These are phyloP conservation scores for Ananas comosus DNA, from an alignment of 176 grass and related monocot genomes.

Conservation along the genomic window DNA sequence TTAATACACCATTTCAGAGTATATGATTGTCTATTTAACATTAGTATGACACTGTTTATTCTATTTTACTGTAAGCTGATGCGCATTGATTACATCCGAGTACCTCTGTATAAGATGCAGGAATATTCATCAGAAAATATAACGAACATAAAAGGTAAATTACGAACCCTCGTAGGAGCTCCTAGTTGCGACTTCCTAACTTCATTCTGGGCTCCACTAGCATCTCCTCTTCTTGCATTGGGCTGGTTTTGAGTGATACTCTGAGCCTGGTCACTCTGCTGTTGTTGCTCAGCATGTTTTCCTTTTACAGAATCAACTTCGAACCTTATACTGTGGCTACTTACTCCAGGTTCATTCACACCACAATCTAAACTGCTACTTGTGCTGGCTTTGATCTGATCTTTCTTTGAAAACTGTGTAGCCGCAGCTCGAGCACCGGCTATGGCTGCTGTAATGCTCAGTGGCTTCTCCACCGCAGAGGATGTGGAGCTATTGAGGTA, in stretches of 20 bases:
- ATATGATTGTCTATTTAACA: too few species aligned
- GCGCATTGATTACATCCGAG: too few species aligned
- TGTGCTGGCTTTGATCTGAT: neutral
- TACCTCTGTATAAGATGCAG: too few species aligned
- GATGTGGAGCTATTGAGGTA: conserved; percentile 18
- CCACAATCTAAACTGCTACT: conserved; percentile 7
- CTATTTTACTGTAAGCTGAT: too few species aligned
- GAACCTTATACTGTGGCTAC: neutral
- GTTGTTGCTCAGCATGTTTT: neutral
- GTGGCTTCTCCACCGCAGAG: conserved; percentile 19
- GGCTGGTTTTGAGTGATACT: neutral
- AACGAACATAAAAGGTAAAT: too few species aligned
- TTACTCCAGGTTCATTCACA: neutral
- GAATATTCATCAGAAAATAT: too few species aligned
- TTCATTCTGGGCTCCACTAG: too few species aligned
- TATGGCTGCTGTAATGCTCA: conserved; percentile 51
- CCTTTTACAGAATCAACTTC: conserved; percentile 6
- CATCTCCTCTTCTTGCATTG: too few species aligned
- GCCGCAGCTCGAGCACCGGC: conserved; percentile 58
- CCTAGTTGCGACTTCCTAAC: too few species aligned
- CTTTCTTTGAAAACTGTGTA: conserved; percentile 56
- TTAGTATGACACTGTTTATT: too few species aligned
- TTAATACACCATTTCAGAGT: too few species aligned
- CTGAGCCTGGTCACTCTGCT: neutral
- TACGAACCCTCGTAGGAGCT: too few species aligned